These are phyloP conservation scores for Silene uniflora DNA, from an alignment of 148 eudicot genomes.

Conservation along the genomic window DNA sequence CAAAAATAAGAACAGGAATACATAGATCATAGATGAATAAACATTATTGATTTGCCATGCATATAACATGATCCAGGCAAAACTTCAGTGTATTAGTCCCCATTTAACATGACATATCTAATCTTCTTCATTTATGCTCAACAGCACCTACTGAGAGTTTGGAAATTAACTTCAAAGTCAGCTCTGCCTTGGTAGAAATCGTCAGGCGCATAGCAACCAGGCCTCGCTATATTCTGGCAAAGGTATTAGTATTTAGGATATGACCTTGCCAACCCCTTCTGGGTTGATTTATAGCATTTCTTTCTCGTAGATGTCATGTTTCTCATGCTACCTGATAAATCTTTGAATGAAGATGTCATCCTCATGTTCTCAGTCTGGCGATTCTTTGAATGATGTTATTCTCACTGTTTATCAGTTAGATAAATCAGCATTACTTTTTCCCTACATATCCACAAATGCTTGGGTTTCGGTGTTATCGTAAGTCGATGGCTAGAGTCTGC, in stretches of 20 bases:
- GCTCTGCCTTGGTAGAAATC: constrained; percentile 97
- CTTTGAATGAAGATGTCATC: background rate
- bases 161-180: constrained; percentile 90
- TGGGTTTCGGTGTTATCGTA: background rate
- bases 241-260: constrained; percentile 49
- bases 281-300: background rate
- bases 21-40: constrained; percentile 1
- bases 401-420: background rate
- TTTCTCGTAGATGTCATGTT: background rate
- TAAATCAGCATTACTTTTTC: background rate
- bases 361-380: background rate
- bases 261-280: background rate
- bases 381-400: background rate
- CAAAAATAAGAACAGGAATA: too few species aligned
- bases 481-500: constrained; percentile 1
- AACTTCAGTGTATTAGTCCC: background rate
- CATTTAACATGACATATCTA: background rate
- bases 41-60: background rate
- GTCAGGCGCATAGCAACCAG: constrained; percentile 68
- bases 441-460: background rate
- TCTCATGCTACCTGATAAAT: background rate
- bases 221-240: constrained; percentile 95
- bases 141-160: constrained; percentile 90
- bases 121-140: constrained; percentile 12
- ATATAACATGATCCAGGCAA: background rate